A percentile compares a stretch with the other conserved stretches of the same genome.
phyloP scores from a whole-genome alignment of 1,284 basidiomycete genomes.

The Ceratobasidium sp. region DNA sequence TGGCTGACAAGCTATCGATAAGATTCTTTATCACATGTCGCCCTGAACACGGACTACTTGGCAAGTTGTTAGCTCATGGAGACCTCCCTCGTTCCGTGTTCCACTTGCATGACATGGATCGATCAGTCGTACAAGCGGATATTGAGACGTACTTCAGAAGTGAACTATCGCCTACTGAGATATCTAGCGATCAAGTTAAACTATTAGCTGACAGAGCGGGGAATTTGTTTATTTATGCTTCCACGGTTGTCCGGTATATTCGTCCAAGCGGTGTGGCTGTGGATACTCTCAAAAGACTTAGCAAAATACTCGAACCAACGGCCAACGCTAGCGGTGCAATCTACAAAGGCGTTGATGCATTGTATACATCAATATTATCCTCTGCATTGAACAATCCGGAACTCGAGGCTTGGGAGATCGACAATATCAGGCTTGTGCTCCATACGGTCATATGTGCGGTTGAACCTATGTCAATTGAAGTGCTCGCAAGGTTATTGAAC shows the following conservation, averaged over 20 bases:
- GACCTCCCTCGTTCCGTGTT: background rate
- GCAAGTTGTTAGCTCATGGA: background rate
- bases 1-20: background rate
- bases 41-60: background rate
- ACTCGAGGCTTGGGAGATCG: background rate
- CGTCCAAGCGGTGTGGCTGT: background rate
- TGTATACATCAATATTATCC: background rate
- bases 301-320: background rate
- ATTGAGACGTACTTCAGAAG: background rate
- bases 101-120: background rate
- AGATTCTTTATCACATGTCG: constrained; percentile 17
- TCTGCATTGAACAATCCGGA: background rate
- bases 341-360: background rate
- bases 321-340: background rate
- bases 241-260: background rate
- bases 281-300: background rate
- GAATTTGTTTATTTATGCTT: constrained; percentile 21
- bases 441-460: background rate
- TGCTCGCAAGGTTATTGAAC: background rate
- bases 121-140: background rate
- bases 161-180: background rate
- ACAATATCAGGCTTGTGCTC: background rate
- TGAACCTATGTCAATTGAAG: background rate
- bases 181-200: background rate
- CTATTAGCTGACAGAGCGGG: background rate